Percentiles rank a stretch among this genome's conserved stretches.
Evolutionary conservation across 495 filamentous ascomycete species (phyloP).

Genomic region (Darksidea phi): DNA sequence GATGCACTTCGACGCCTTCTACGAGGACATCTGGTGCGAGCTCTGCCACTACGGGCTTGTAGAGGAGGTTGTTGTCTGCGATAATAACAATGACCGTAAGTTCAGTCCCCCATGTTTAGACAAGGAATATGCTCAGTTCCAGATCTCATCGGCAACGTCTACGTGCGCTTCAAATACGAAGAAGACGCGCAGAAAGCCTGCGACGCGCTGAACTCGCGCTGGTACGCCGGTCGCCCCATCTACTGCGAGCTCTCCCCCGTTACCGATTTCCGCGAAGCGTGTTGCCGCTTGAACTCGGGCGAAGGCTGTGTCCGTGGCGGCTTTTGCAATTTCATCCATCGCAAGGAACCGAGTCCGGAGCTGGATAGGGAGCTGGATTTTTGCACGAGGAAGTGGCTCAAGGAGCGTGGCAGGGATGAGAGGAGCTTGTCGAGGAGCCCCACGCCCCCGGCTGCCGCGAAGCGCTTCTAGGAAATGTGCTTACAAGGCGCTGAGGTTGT

Average conservation of each 20-base stretch:
- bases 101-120: too few species aligned
- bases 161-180: conserved; percentile 99
- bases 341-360: conserved; percentile 87
- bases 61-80: conserved; percentile 52
- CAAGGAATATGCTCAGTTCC: too few species aligned
- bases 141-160: conserved; percentile 98
- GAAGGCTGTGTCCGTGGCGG: conserved; percentile 95
- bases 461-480: conserved; percentile 3
- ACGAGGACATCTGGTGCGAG: conserved; percentile 99
- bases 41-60: conserved; percentile 59
- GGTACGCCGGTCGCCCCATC: conserved; percentile 96
- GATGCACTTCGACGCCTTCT: conserved; percentile 99
- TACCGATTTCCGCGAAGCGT: conserved; percentile 97
- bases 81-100: conserved; percentile 86
- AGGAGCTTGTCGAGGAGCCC: conserved; percentile 63
- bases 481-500: neutral
- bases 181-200: conserved; percentile 90
- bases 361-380: conserved; percentile 85
- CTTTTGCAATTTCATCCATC: conserved; percentile 99
- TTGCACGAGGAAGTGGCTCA: conserved; percentile 93
- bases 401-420: conserved; percentile 78
- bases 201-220: conserved; percentile 88
- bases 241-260: conserved; percentile 97
- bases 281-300: conserved; percentile 88
- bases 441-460: conserved; percentile 34